Evolutionary conservation across 2,329 filamentous ascomycete species (phyloP).

Genomic region (Verticillium albo-atrum): DNA sequence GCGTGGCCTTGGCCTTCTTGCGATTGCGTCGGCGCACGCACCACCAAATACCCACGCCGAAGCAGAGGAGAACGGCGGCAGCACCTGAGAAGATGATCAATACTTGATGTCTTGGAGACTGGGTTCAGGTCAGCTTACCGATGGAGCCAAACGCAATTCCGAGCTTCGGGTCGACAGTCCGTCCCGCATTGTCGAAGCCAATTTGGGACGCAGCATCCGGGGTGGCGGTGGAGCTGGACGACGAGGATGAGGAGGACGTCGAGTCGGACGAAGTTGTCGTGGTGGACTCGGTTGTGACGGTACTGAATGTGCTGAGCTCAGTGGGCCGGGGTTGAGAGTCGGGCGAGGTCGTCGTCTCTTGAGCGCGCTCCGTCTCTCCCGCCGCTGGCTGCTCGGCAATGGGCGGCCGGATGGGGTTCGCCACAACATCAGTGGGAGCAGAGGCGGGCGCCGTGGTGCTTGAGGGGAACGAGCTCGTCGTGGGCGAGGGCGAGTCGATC

Average conservation of each 20-base stretch:
- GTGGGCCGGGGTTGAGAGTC: background rate
- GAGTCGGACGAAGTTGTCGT: background rate
- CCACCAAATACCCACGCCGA: constrained; percentile 10
- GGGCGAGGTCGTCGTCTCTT: background rate
- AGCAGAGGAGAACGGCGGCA: constrained; percentile 5
- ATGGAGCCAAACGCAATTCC: constrained; percentile 11
- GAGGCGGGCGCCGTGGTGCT: constrained; percentile 1
- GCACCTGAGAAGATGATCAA: constrained; percentile 2
- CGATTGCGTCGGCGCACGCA: constrained; percentile 4
- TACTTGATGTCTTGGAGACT: background rate
- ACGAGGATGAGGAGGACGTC: constrained; percentile 1
- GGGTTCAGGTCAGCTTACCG: background rate
- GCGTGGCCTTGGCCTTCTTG: background rate
- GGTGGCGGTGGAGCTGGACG: background rate
- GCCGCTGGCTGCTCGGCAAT: background rate
- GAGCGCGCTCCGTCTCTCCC: background rate
- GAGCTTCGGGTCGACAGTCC: constrained; percentile 4
- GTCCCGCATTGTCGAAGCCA: constrained; percentile 2
- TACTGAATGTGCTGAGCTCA: background rate
- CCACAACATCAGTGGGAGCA: background rate
- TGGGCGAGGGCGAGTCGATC: constrained; percentile 8
- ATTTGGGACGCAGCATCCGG: constrained; percentile 2
- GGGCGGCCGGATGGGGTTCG: background rate
- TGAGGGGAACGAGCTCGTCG: constrained; percentile 1
- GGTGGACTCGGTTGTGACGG: background rate